phyloP scores from a whole-genome alignment of 306 rosid genomes.

The Inga oerstediana region DNA sequence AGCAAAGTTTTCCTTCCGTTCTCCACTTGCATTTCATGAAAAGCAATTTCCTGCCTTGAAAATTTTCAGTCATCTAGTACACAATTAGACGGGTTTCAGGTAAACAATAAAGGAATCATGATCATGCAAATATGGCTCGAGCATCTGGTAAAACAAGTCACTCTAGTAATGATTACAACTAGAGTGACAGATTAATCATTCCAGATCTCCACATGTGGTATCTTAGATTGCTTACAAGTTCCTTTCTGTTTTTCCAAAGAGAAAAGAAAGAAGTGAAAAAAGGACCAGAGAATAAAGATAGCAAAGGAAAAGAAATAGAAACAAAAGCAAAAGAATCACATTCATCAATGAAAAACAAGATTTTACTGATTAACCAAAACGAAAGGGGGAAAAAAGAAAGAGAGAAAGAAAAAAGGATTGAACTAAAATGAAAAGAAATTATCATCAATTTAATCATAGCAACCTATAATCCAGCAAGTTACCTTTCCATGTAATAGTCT shows the following conservation, averaged over 20 bases:
- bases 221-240: not conserved
- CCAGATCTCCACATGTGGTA: conserved; percentile 1
- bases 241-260: not conserved
- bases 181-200: conserved; percentile 1
- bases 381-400: too few species aligned
- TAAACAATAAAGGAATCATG: not conserved
- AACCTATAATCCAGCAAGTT: conserved; percentile 26
- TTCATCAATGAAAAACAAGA: conserved; percentile 24
- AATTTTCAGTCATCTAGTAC: conserved; percentile 12
- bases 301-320: not conserved
- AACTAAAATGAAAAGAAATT: conserved; percentile 11
- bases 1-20: conserved; percentile 3
- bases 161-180: not conserved
- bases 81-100: not conserved
- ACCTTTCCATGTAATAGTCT: conserved; percentile 87
- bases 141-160: not conserved
- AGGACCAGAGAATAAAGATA: not conserved
- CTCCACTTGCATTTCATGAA: conserved; percentile 19
- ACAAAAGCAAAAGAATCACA: conserved; percentile 3
- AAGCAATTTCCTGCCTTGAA: not conserved
- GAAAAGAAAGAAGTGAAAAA: not conserved
- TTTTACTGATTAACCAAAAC: not conserved
- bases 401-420: not conserved
- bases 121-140: not conserved
- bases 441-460: conserved; percentile 19